Conservation (phyloP, 179 eudicot genomes). For the Gypsophila paniculata region DNA sequence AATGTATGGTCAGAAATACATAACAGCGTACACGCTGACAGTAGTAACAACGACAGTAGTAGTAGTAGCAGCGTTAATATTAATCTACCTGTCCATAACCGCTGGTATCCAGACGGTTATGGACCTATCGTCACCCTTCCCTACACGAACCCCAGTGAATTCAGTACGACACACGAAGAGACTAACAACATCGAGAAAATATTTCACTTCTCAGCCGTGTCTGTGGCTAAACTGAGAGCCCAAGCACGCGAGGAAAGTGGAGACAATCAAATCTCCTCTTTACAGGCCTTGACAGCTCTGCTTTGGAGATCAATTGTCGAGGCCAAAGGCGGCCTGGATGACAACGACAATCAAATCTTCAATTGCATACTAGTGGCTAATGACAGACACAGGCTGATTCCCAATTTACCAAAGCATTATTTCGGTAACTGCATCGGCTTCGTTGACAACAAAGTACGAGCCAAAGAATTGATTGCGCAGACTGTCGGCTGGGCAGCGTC, state of each 20-base stretch:
- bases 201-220: constrained; percentile 20
- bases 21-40: neutral
- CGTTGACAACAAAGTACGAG: neutral
- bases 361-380: constrained; percentile 24
- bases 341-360: constrained; percentile 22
- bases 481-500: constrained; percentile 15
- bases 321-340: constrained; percentile 10
- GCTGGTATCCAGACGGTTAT: constrained; percentile 29
- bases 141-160: constrained; percentile 24
- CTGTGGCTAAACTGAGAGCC: constrained; percentile 9
- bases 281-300: constrained; percentile 40
- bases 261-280: constrained; percentile 25
- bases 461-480: neutral
- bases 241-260: neutral
- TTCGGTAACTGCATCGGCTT: constrained; percentile 9
- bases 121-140: constrained; percentile 31
- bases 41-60: too few relatives aligned
- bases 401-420: constrained; percentile 16
- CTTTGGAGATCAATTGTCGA: constrained; percentile 35
- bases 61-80: neutral
- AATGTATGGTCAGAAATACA: constrained; percentile 31
- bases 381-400: constrained; percentile 5
- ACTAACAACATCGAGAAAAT: neutral
- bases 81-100: constrained; percentile 31
- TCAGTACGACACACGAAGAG: neutral